These are phyloP conservation scores for Candida schatavii DNA, from an alignment of 805 yeast species.

Conservation along the genomic window DNA sequence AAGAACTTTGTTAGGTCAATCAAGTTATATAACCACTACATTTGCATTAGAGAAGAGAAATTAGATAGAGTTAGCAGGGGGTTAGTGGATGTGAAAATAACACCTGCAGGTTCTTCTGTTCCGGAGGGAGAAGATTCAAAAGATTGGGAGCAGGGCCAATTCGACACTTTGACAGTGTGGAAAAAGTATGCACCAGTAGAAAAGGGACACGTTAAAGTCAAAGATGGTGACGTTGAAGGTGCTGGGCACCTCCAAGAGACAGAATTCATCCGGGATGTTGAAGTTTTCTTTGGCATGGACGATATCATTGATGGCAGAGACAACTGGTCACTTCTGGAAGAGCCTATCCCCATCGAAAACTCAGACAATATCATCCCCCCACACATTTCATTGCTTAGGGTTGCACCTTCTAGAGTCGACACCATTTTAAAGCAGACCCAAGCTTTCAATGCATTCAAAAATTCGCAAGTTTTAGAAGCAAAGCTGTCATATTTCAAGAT, in stretches of 20 bases:
- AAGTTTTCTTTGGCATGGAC: slow-evolving; percentile 27
- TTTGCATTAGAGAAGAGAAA: slow-evolving; percentile 1
- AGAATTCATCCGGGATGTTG: slow-evolving; percentile 22
- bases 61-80: background rate
- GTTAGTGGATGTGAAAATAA: slow-evolving; percentile 1
- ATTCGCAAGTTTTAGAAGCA: slow-evolving; percentile 14
- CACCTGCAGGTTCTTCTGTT: background rate
- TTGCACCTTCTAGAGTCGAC: slow-evolving; percentile 14
- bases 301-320: slow-evolving; percentile 28
- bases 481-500: slow-evolving; percentile 25
- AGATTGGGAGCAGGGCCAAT: slow-evolving; percentile 5
- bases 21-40: slow-evolving; percentile 5
- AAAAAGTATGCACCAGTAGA: slow-evolving; percentile 4
- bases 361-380: slow-evolving; percentile 10
- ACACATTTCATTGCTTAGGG: slow-evolving; percentile 20
- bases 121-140: slow-evolving; percentile 4
- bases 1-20: background rate
- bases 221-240: background rate
- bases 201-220: background rate
- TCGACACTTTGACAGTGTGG: slow-evolving; percentile 4
- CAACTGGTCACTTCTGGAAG: slow-evolving; percentile 18
- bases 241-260: slow-evolving; percentile 4
- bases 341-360: slow-evolving; percentile 13
- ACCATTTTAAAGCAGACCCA: slow-evolving; percentile 10
- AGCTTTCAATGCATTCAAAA: slow-evolving; percentile 14